Evolutionary conservation across 306 rosid species (phyloP).

Genomic region (Sicyos edulis): DNA sequence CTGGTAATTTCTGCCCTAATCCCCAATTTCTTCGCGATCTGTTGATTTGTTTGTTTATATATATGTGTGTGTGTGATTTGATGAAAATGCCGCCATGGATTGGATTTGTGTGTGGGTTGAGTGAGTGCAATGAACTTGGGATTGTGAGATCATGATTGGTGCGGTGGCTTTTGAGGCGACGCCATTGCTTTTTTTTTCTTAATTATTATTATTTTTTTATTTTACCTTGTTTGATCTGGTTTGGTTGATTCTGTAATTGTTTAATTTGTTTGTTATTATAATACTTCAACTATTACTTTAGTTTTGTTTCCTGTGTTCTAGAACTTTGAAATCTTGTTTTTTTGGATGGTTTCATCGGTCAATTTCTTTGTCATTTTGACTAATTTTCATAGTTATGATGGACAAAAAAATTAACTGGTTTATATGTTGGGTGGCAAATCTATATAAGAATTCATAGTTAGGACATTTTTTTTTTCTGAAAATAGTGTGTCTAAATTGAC

Average conservation of each 20-base stretch:
- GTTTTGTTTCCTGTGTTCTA: neutral
- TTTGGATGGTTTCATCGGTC: neutral
- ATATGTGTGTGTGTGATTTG: neutral
- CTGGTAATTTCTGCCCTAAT: neutral
- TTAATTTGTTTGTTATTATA: neutral
- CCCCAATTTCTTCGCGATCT: neutral
- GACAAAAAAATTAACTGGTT: no score
- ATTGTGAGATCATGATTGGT: neutral
- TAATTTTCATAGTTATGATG: neutral
- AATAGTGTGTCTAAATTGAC: no score
- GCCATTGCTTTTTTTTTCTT: neutral
- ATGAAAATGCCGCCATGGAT: neutral
- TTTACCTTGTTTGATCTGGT: neutral
- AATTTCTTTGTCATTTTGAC: neutral
- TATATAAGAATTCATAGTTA: no score
- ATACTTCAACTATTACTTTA: neutral
- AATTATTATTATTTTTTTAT: no score
- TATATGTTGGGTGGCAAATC: neutral
- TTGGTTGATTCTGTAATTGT: neutral
- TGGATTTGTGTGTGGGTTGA: neutral
- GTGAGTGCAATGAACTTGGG: neutral
- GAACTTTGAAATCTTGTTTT: neutral
- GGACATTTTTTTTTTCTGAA: no score
- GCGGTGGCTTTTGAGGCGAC: slow-evolving; percentile 4
- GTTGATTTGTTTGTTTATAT: neutral